Evolutionary conservation across 441 rosid species (phyloP).

Genomic region (Gossypium laxum): DNA sequence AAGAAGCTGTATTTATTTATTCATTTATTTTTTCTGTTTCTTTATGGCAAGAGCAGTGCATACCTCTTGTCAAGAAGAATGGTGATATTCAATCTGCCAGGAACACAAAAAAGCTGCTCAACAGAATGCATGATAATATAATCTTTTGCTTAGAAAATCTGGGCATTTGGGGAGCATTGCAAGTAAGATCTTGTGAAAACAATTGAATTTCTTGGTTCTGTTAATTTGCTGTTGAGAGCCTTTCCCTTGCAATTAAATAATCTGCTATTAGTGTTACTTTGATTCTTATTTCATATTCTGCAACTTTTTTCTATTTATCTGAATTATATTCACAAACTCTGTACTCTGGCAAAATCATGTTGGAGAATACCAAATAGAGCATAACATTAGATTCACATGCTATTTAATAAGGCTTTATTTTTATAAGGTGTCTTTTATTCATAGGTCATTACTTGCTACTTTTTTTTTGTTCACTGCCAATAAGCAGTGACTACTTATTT

Average conservation of each 20-base stretch:
- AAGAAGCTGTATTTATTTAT: conserved; percentile 9
- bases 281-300: neutral
- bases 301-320: neutral
- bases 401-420: neutral
- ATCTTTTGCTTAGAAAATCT: conserved; percentile 55
- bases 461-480: neutral
- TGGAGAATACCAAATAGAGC: neutral
- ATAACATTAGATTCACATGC: neutral
- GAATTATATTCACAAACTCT: neutral
- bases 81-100: conserved; percentile 40
- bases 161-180: conserved; percentile 79
- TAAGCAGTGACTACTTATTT: neutral
- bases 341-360: neutral
- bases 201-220: conserved; percentile 15
- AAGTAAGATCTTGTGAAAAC: conserved; percentile 36
- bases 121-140: conserved; percentile 61
- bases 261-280: neutral
- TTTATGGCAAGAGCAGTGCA: conserved; percentile 47
- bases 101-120: conserved; percentile 49
- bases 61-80: conserved; percentile 38
- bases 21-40: conserved; percentile 13
- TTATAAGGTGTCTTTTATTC: neutral
- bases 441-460: neutral
- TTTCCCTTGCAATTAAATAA: neutral
- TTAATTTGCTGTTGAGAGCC: neutral